Evolutionary conservation across 805 yeast species (phyloP).

Genomic region (Schizosaccharomyces octosporus): DNA sequence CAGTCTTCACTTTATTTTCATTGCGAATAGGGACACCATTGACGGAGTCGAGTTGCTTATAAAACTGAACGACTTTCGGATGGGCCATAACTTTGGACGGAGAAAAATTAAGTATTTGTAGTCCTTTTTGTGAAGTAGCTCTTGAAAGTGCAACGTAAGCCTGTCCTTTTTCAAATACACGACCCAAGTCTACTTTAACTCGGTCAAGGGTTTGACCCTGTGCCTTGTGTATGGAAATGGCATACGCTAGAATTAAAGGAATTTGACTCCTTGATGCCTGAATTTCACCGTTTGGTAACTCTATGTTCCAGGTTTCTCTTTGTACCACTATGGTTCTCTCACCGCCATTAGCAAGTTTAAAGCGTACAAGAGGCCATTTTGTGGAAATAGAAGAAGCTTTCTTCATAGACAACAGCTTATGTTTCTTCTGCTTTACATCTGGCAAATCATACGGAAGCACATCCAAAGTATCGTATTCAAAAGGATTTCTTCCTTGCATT

Average conservation of each 20-base stretch:
- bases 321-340: slow-evolving; percentile 54
- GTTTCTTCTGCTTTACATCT: background rate
- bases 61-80: slow-evolving; percentile 45
- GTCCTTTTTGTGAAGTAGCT: slow-evolving; percentile 60
- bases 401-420: background rate
- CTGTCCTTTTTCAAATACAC: slow-evolving; percentile 75
- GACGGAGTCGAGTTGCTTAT: slow-evolving; percentile 12
- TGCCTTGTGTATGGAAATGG: slow-evolving; percentile 80
- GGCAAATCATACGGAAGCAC: slow-evolving; percentile 10
- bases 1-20: background rate
- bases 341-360: slow-evolving; percentile 43
- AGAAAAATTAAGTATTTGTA: slow-evolving; percentile 58
- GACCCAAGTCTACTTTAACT: slow-evolving; percentile 51
- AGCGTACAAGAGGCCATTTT: slow-evolving; percentile 50
- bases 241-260: slow-evolving; percentile 88
- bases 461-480: slow-evolving; percentile 5
- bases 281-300: slow-evolving; percentile 43
- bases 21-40: background rate
- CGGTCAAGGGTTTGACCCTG: slow-evolving; percentile 75
- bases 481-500: slow-evolving; percentile 4
- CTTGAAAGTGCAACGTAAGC: slow-evolving; percentile 88
- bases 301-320: slow-evolving; percentile 61
- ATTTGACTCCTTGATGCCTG: slow-evolving; percentile 54
- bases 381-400: background rate
- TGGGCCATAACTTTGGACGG: slow-evolving; percentile 42